Conservation (phyloP, 768 basidiomycete genomes). For the Cystofilobasidium ferigula region DNA sequence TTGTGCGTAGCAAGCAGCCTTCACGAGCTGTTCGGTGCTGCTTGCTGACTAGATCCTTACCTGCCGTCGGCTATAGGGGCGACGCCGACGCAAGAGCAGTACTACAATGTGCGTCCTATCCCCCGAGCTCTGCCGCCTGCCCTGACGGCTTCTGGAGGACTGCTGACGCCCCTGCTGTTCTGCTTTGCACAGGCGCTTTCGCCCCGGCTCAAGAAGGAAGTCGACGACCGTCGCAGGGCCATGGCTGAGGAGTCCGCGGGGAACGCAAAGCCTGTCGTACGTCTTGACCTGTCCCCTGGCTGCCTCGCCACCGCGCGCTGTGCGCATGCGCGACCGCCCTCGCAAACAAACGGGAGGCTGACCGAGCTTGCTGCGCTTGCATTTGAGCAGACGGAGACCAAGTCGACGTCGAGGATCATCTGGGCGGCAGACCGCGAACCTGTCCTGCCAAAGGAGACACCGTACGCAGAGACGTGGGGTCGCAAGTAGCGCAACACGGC, state of each 20-base stretch:
- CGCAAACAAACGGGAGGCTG: too few relatives aligned
- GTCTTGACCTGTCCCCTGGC: neutral
- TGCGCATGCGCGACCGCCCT: neutral
- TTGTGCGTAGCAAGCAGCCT: neutral
- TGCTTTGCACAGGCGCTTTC: neutral
- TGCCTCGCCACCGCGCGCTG: neutral
- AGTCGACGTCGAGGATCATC: conserved; percentile 19
- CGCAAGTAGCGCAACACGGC: neutral
- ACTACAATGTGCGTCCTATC: conserved; percentile 13
- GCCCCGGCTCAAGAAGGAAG: conserved; percentile 17
- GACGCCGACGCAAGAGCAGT: conserved; percentile 16
- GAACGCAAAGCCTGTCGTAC: neutral
- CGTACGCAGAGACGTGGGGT: neutral
- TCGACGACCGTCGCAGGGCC: conserved; percentile 9
- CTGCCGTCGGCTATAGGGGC: neutral
- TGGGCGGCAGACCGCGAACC: conserved; percentile 23
- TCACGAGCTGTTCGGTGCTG: neutral
- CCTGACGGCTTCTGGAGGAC: too few relatives aligned
- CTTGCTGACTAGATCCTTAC: neutral
- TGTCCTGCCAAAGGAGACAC: conserved; percentile 1
- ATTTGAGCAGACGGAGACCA: conserved; percentile 9
- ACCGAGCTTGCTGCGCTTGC: too few relatives aligned
- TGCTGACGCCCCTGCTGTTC: neutral
- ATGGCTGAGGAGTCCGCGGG: conserved; percentile 7
- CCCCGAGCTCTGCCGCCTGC: neutral